These are phyloP conservation scores for Roridomyces roridus DNA, from an alignment of 768 basidiomycete species.

Conservation along the genomic window DNA sequence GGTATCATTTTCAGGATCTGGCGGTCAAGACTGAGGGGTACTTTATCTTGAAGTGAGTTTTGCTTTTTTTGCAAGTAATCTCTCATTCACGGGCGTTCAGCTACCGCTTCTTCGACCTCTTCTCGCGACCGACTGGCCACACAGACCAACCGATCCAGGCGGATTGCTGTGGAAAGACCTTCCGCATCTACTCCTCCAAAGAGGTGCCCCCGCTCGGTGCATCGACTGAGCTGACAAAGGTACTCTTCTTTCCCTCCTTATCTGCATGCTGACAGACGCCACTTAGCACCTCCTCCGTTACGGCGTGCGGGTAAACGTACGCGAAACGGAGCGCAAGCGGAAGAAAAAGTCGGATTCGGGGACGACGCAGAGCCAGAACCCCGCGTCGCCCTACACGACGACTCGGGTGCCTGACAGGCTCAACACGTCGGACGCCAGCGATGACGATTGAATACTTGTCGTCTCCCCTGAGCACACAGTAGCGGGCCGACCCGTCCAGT, in stretches of 20 bases:
- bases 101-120: slow-evolving; percentile 50
- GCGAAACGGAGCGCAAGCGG: slow-evolving; percentile 62
- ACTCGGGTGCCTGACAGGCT: not conserved
- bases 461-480: too few species aligned
- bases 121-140: slow-evolving; percentile 28
- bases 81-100: too few species aligned
- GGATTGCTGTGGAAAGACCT: slow-evolving; percentile 46
- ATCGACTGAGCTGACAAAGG: slow-evolving; percentile 53
- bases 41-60: slow-evolving; percentile 55
- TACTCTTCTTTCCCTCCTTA: slow-evolving; percentile 15
- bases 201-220: slow-evolving; percentile 50
- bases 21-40: slow-evolving; percentile 72
- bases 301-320: slow-evolving; percentile 64
- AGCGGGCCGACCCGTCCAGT: too few species aligned
- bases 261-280: not conserved
- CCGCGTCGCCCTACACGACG: slow-evolving; percentile 17
- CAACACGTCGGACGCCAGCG: slow-evolving; percentile 12
- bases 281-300: slow-evolving; percentile 57
- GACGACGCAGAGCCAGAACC: too few species aligned
- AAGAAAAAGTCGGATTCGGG: slow-evolving; percentile 40
- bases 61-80: too few species aligned
- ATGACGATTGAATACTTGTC: slow-evolving; percentile 7
- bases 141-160: slow-evolving; percentile 43
- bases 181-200: slow-evolving; percentile 53
- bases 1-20: slow-evolving; percentile 55